Percentiles rank a stretch among this genome's conserved stretches.
phyloP scores from a whole-genome alignment of 352 stramenopile genomes.

The Pseudoperonospora humuli region DNA sequence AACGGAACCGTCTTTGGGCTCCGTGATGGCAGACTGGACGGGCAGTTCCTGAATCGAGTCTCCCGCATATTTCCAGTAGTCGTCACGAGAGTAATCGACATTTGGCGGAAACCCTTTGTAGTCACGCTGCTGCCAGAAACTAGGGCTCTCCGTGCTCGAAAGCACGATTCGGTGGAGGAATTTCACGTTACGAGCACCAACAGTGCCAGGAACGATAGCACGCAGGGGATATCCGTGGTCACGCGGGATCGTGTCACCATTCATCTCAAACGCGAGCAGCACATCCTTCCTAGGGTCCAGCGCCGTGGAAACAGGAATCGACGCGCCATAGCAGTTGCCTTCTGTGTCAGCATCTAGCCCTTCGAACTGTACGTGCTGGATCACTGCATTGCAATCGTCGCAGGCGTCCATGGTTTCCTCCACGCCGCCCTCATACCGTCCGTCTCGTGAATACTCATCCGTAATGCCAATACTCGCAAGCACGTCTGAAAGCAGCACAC shows the following conservation, averaged over 20 bases:
- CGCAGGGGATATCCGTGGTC: constrained; percentile 97
- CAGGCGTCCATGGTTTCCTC: constrained; percentile 46
- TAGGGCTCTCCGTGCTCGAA: constrained; percentile 69
- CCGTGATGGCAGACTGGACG: constrained; percentile 86
- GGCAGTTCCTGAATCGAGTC: constrained; percentile 89
- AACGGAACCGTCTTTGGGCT: constrained; percentile 56
- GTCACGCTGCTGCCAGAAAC: constrained; percentile 90
- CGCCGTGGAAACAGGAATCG: constrained; percentile 91
- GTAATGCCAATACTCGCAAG: constrained; percentile 82
- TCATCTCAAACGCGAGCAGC: constrained; percentile 99
- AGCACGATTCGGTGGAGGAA: constrained; percentile 91
- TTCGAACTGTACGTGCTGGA: constrained; percentile 84
- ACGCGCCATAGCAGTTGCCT: constrained; percentile 80
- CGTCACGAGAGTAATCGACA: constrained; percentile 75
- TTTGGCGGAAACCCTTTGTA: constrained; percentile 88
- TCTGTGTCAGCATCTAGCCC: constrained; percentile 75
- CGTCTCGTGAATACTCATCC: constrained; percentile 49
- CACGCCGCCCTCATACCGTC: constrained; percentile 44
- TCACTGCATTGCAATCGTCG: constrained; percentile 55
- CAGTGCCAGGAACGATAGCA: constrained; percentile 92
- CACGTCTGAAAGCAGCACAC: constrained; percentile 90
- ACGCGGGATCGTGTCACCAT: constrained; percentile 86
- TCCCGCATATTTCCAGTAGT: constrained; percentile 78
- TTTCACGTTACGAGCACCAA: constrained; percentile 95
- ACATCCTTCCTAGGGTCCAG: constrained; percentile 92